phyloP scores from a whole-genome alignment of 208 protist species.

The Crithidia expoeki region DNA sequence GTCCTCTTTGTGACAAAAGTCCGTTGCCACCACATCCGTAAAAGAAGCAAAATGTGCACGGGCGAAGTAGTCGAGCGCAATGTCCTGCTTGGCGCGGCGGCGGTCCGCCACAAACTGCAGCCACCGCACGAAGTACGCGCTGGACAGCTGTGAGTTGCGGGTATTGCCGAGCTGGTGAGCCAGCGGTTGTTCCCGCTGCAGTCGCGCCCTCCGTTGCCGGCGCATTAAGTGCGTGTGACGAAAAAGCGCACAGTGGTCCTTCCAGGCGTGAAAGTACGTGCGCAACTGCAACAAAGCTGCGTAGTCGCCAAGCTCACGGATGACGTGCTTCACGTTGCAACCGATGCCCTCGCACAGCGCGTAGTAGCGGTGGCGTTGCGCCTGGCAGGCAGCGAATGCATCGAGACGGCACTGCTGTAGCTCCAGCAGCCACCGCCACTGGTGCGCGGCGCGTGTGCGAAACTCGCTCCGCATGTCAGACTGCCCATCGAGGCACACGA shows the following conservation, averaged over 20 bases:
- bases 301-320: slow-evolving; percentile 50
- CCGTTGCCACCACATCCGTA: neutral
- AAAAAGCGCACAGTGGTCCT: slow-evolving; percentile 47
- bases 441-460: slow-evolving; percentile 37
- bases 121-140: slow-evolving; percentile 38
- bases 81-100: slow-evolving; percentile 9
- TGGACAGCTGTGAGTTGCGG: slow-evolving; percentile 7
- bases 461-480: slow-evolving; percentile 39
- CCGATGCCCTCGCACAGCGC: slow-evolving; percentile 40
- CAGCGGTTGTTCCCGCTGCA: slow-evolving; percentile 29
- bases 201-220: slow-evolving; percentile 38
- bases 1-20: too few species aligned
- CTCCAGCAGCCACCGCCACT: slow-evolving; percentile 54
- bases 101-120: slow-evolving; percentile 20
- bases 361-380: slow-evolving; percentile 71
- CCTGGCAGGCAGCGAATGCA: slow-evolving; percentile 58
- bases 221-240: slow-evolving; percentile 59
- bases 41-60: neutral
- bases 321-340: slow-evolving; percentile 43
- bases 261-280: slow-evolving; percentile 54
- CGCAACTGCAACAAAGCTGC: slow-evolving; percentile 32
- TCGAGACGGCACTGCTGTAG: slow-evolving; percentile 51
- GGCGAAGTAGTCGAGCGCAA: slow-evolving; percentile 23
- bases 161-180: slow-evolving; percentile 5
- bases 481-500: slow-evolving; percentile 52